These are phyloP conservation scores for Stellera chamaejasme DNA, from an alignment of 345 rosid species.

Conservation along the genomic window DNA sequence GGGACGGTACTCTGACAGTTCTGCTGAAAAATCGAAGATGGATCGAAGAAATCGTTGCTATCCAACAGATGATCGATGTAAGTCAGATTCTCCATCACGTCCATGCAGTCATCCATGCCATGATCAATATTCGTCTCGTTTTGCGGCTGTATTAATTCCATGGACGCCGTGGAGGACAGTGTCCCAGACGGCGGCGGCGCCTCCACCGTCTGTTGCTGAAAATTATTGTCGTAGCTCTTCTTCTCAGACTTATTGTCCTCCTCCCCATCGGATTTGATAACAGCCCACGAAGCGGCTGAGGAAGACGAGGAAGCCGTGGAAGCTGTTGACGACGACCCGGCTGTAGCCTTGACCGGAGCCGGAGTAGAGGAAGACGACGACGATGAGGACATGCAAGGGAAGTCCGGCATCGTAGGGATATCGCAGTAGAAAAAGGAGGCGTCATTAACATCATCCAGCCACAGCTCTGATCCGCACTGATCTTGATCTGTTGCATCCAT, in stretches of 20 bases:
- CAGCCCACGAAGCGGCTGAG: conserved; percentile 76
- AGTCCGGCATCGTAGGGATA: conserved; percentile 66
- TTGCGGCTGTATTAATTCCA: conserved; percentile 39
- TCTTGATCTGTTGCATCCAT: conserved; percentile 14
- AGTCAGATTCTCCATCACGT: conserved; percentile 70
- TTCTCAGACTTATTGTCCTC: conserved; percentile 22
- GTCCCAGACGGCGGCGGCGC: conserved; percentile 26
- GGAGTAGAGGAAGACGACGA: conserved; percentile 85
- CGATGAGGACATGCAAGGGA: conserved; percentile 97
- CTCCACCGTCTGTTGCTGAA: conserved; percentile 10
- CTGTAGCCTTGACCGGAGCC: conserved; percentile 49
- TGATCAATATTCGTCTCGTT: conserved; percentile 21
- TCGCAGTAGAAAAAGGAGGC: conserved; percentile 54
- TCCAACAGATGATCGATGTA: conserved; percentile 73
- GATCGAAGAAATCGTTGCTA: conserved; percentile 60
- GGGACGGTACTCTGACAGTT: conserved; percentile 20
- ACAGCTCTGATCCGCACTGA: conserved; percentile 27
- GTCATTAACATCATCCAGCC: conserved; percentile 47
- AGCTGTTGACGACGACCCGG: conserved; percentile 44
- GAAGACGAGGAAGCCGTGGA: conserved; percentile 55
- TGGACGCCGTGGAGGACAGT: conserved; percentile 68
- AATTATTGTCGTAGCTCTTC: conserved; percentile 10
- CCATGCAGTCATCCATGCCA: conserved; percentile 51
- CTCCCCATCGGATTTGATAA: conserved; percentile 53
- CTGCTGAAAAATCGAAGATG: conserved; percentile 51